Evolutionary conservation across 2,329 filamentous ascomycete genomes (phyloP).

Genomic region (Aspergillus hortae): DNA sequence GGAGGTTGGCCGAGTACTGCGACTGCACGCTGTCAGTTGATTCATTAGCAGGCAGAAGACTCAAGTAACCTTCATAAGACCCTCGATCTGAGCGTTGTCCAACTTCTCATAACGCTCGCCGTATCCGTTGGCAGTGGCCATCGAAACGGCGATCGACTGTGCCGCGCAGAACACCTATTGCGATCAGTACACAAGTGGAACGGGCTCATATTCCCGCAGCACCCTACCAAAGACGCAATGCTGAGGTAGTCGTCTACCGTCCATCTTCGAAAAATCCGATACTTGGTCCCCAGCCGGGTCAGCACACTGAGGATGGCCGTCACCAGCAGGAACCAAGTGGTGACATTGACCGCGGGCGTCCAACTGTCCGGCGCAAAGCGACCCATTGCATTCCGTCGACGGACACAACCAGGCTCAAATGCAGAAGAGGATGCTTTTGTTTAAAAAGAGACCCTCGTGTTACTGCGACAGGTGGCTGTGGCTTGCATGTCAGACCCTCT

Average conservation of each 20-base stretch:
- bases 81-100: conserved; percentile 1
- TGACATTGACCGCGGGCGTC: conserved; percentile 19
- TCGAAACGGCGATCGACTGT: conserved; percentile 20
- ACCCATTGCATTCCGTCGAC: background rate
- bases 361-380: background rate
- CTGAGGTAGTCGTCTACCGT: conserved; percentile 5
- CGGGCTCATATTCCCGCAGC: background rate
- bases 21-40: conserved; percentile 8
- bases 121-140: conserved; percentile 20
- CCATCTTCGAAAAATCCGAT: conserved; percentile 17
- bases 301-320: conserved; percentile 21
- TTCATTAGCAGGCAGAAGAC: background rate
- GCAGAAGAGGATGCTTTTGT: background rate
- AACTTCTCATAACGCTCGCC: conserved; percentile 18
- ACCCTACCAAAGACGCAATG: background rate
- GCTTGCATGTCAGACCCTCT: no score
- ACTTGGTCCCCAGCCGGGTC: conserved; percentile 22
- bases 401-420: background rate
- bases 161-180: conserved; percentile 4
- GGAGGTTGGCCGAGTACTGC: conserved; percentile 19
- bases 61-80: conserved; percentile 19
- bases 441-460: background rate
- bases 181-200: background rate
- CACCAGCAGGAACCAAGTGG: conserved; percentile 27
- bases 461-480: background rate